Conservation (phyloP, 2,329 filamentous ascomycete genomes). For the Akanthomyces dipterigenus region DNA sequence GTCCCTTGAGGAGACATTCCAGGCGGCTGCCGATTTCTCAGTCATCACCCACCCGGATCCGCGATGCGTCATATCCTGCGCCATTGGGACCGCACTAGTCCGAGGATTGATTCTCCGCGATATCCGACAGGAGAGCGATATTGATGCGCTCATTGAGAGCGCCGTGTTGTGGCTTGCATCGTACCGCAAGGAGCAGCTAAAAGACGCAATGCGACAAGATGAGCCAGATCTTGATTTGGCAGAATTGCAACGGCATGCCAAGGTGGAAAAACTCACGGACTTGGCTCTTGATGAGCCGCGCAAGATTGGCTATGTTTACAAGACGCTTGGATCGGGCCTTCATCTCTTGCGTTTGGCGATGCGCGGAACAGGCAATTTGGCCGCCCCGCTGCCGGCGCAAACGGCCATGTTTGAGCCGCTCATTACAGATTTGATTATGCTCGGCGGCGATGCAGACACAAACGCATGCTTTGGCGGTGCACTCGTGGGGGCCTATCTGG, state of each 20-base stretch:
- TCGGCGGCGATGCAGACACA: slow-evolving; percentile 46
- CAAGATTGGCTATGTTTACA: slow-evolving; percentile 35
- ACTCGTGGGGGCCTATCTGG: slow-evolving; percentile 40
- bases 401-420: slow-evolving; percentile 36
- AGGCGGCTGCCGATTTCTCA: slow-evolving; percentile 27
- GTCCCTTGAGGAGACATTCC: slow-evolving; percentile 36
- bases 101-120: slow-evolving; percentile 40
- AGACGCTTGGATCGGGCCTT: slow-evolving; percentile 43
- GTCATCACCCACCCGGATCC: slow-evolving; percentile 45
- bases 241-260: slow-evolving; percentile 27
- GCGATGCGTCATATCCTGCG: slow-evolving; percentile 43
- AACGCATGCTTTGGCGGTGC: slow-evolving; percentile 47
- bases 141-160: slow-evolving; percentile 34
- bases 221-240: slow-evolving; percentile 29
- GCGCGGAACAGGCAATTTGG: slow-evolving; percentile 26
- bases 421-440: slow-evolving; percentile 40
- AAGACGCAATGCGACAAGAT: slow-evolving; percentile 20
- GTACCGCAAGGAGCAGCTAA: slow-evolving; percentile 14
- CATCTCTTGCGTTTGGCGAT: slow-evolving; percentile 34
- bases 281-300: slow-evolving; percentile 37
- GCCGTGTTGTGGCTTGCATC: slow-evolving; percentile 33
- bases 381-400: slow-evolving; percentile 14
- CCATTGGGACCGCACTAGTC: slow-evolving; percentile 39
- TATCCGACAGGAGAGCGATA: slow-evolving; percentile 29
- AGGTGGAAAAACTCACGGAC: slow-evolving; percentile 28